Evolutionary conservation across 768 basidiomycete genomes (phyloP), one percentile per base, ranked within the genome.

Genomic region (Tricholoma furcatifolium): DNA sequence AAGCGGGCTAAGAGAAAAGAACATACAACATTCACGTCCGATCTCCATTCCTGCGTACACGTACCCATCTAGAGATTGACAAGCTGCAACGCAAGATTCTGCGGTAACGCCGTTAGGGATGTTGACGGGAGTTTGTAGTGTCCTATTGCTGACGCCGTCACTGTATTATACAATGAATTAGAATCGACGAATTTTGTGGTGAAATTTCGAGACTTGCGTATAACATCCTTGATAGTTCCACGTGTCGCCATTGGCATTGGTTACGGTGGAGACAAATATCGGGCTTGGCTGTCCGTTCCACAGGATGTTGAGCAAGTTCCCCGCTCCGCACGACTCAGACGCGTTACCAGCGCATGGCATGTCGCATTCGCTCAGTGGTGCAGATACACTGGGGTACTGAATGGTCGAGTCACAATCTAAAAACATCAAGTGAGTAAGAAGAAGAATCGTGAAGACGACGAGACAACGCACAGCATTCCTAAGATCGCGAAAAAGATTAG

Each of bases 161-260:
- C 75, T 77, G 15, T 6, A 45, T 36, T 14, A 2, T 3, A 31
- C 53, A 35, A 43, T 60, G 43, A 31, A 20, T 20, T 24, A 21
- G 21, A 14, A 15, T 41, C 14, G 3, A 14, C 47, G 42, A 24
- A 20, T 11, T 32, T 5, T 17, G 12, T 21, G 14, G 41, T 3
- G 15, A 18, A 43, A 3, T 15, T 41, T 44, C n/a, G 18, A 24
- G 6, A 12, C 78, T 44, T 58, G 82, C 85, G 74, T 85, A 68
- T 78, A 85, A 60, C 86, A 88, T 12, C 86, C 86, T 27, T 84
- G 71, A 11, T 79, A 85, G 1, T 70, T 57, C 85, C 85, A 88
- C 9, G 51, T 53, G n/a, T 62, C 56, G 6, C 48, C 54, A 44
- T 43, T 47, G 21, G 39, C 38, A 32, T 67, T 62, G 1, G 77